These are phyloP conservation scores for Sugiyamaella castrensis DNA, from an alignment of 1,139 yeast genomes.

Conservation along the genomic window DNA sequence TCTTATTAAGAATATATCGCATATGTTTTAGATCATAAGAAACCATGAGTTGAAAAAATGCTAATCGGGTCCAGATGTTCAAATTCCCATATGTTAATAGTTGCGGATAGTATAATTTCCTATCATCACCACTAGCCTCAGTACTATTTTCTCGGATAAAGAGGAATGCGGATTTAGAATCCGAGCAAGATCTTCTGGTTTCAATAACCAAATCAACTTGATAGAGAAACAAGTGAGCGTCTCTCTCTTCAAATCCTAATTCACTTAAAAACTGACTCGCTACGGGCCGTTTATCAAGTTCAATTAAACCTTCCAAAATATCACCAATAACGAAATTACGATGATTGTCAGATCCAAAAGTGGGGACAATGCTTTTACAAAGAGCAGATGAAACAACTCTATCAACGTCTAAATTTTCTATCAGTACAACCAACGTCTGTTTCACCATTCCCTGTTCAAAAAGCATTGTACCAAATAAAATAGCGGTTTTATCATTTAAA, in stretches of 20 bases:
- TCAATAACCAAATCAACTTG: background rate
- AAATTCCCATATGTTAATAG: constrained; percentile 11
- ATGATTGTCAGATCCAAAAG: background rate
- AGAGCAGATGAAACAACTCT: constrained; percentile 2
- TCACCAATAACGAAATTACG: constrained; percentile 8
- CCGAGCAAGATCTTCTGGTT: background rate
- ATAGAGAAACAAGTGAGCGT: background rate
- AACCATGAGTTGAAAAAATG: constrained; percentile 9
- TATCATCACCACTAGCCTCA: background rate
- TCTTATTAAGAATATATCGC: constrained; percentile 11
- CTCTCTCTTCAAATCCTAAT: background rate
- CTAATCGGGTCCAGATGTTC: constrained; percentile 14
- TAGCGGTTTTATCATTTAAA: constrained; percentile 1
- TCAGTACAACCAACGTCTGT: background rate
- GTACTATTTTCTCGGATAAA: constrained; percentile 1
- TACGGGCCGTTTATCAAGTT: constrained; percentile 6
- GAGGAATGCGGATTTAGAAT: background rate
- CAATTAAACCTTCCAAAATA: constrained; percentile 5
- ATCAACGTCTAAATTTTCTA: constrained; percentile 4
- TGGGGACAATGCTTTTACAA: constrained; percentile 1
- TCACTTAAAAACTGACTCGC: constrained; percentile 10
- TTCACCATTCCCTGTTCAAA: constrained; percentile 2
- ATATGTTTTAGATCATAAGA: constrained; percentile 8
- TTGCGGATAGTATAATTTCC: constrained; percentile 15
- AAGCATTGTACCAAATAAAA: background rate